Evolutionary conservation across 108 stramenopile species (phyloP).

Genomic region (Phaeodactylum tricornutum): DNA sequence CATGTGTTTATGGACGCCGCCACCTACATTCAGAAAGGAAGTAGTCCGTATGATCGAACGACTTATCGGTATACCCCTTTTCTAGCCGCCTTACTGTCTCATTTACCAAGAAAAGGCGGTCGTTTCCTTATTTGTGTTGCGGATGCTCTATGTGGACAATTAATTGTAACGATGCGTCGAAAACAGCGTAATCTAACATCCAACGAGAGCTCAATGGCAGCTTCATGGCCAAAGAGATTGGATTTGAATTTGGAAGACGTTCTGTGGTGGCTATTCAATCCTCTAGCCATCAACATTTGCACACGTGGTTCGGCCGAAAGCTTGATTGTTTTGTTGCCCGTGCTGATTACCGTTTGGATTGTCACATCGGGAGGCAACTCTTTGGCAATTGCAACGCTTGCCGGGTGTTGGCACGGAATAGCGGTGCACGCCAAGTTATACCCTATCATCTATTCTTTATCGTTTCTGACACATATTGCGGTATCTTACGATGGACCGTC

Average conservation of each 20-base stretch:
- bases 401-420: slow-evolving; percentile 71
- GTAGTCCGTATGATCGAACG: slow-evolving; percentile 83
- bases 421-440: slow-evolving; percentile 79
- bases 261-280: slow-evolving; percentile 81
- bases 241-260: slow-evolving; percentile 53
- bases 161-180: slow-evolving; percentile 36
- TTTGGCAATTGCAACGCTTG: slow-evolving; percentile 22
- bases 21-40: slow-evolving; percentile 32
- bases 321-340: slow-evolving; percentile 75
- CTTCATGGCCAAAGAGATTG: too few relatives aligned
- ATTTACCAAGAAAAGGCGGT: slow-evolving; percentile 30
- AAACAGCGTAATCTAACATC: background rate
- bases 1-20: slow-evolving; percentile 82
- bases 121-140: slow-evolving; percentile 73
- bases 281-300: slow-evolving; percentile 89
- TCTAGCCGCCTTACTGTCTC: slow-evolving; percentile 64
- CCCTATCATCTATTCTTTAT: slow-evolving; percentile 77
- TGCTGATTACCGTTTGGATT: slow-evolving; percentile 58
- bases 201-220: background rate
- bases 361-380: slow-evolving; percentile 1
- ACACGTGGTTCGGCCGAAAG: slow-evolving; percentile 86
- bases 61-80: slow-evolving; percentile 99
- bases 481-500: slow-evolving; percentile 19
- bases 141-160: slow-evolving; percentile 71
- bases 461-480: slow-evolving; percentile 66